Base-by-base conservation (phyloP, 805 yeast species). In the Teunomyces barrocoloradensis region DNA sequence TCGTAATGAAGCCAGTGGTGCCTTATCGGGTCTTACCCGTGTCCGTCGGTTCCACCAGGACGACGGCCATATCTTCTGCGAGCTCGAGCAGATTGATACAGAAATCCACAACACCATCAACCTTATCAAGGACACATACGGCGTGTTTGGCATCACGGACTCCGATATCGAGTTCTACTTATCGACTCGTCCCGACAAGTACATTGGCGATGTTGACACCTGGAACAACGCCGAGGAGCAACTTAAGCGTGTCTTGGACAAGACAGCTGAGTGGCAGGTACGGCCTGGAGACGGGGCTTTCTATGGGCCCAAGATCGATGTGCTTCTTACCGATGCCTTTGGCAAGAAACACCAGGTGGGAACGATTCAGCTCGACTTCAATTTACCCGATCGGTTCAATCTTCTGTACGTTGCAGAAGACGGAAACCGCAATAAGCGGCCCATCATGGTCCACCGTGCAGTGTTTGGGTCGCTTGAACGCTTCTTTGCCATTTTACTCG, bases 11-110 rank as follows among this genome's bases (percentile, higher is more conserved):
- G 85, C 96, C 23, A 85, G 95, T 48, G 99, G 99, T 2, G 95
- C 98, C 1, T 75, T 94, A 17, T 79, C 92, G 5, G 99, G 99
- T 0, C 72, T 94, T 32, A 94, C 98, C 0, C 75, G 99, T 47
- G 97, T 94, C 3, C 79, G 99, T 49, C 75, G 96, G 53, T 94
- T 94, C 69, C 99, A 94, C 66, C 99, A 94, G 69, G 99, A 94
- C 65, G 99, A 94, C 64, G 98, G 97, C 6, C 99, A 94, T 59
- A 91, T 94, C 23, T 94, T 94, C 64, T 94, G 99, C 62, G 80
- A 85, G 1, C 74, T 78, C 30, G 81, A 78, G 5, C 99, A 94
- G 67, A 84, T 94, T 42, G 79, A 77, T 42, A 57, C 64, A 27
- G 99, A 94, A 61, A 90, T 94, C 42, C 59, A 74, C 7, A 78